These are phyloP conservation scores for Inonotus hispidus DNA, from an alignment of 1,284 basidiomycete species.

Conservation along the genomic window DNA sequence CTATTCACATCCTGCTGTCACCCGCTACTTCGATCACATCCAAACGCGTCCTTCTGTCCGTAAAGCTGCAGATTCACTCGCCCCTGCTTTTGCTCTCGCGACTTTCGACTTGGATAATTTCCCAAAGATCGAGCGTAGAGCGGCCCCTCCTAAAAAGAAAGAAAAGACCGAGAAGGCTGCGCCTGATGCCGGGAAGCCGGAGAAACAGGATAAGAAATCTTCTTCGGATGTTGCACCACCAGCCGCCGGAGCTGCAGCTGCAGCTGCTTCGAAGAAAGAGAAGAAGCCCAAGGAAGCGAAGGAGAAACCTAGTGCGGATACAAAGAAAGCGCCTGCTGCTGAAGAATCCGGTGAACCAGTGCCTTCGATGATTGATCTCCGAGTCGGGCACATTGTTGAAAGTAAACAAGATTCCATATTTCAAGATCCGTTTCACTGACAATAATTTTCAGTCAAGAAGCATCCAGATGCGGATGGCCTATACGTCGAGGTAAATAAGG, in stretches of 20 bases:
- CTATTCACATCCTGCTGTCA: constrained; percentile 73
- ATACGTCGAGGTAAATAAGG: constrained; percentile 73
- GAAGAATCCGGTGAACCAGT: constrained; percentile 72
- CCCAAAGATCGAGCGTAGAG: constrained; percentile 68
- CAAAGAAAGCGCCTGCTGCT: constrained; percentile 42
- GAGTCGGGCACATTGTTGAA: constrained; percentile 87
- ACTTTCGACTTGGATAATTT: constrained; percentile 71
- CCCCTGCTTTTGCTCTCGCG: constrained; percentile 57
- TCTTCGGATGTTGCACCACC: constrained; percentile 24
- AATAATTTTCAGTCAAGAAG: constrained; percentile 61
- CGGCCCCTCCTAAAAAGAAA: constrained; percentile 74
- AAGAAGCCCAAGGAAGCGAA: constrained; percentile 45
- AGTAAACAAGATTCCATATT: constrained; percentile 42
- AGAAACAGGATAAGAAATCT: constrained; percentile 23
- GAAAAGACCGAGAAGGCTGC: constrained; percentile 60
- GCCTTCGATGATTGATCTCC: constrained; percentile 92
- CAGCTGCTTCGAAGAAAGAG: constrained; percentile 34
- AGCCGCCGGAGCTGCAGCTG: constrained; percentile 19
- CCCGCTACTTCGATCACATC: constrained; percentile 92
- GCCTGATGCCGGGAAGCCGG: constrained; percentile 25
- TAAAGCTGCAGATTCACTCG: constrained; percentile 44
- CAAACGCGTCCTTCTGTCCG: constrained; percentile 66
- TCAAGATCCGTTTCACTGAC: constrained; percentile 2
- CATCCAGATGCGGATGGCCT: constrained; percentile 93
- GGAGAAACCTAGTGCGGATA: constrained; percentile 30